Conservation (phyloP, 108 stramenopile genomes). For the Fragilaria crotonensis region DNA sequence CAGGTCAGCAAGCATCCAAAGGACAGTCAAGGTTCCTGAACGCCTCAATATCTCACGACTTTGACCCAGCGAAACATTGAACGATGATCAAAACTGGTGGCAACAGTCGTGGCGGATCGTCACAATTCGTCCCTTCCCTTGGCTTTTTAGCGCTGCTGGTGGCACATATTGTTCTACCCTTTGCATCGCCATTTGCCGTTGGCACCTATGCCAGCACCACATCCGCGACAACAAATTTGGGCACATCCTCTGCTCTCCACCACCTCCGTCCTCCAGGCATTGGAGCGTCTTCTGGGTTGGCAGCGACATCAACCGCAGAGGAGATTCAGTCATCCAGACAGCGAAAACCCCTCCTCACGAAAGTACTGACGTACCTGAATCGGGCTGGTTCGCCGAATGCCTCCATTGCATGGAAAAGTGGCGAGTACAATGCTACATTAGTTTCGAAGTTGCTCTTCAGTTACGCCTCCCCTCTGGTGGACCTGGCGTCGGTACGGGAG, state of each 20-base stretch:
- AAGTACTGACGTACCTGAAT: no score
- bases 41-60: no score
- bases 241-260: not conserved
- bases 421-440: constrained; percentile 37
- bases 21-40: no score
- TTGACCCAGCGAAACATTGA: no score
- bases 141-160: not conserved
- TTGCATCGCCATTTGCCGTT: constrained; percentile 1
- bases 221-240: not conserved
- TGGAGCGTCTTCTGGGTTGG: not conserved
- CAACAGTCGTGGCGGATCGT: no score
- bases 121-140: no score
- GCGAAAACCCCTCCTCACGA: no score
- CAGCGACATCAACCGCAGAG: not conserved
- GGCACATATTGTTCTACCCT: constrained; percentile 1
- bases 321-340: not conserved
- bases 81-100: no score
- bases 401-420: constrained; percentile 34
- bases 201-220: not conserved
- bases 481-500: constrained; percentile 35
- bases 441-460: constrained; percentile 42
- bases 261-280: not conserved
- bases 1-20: no score
- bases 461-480: constrained; percentile 50
- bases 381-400: no score